phyloP scores from a whole-genome alignment of 2,329 filamentous ascomycete species.

The Lachnellula hyalina region DNA sequence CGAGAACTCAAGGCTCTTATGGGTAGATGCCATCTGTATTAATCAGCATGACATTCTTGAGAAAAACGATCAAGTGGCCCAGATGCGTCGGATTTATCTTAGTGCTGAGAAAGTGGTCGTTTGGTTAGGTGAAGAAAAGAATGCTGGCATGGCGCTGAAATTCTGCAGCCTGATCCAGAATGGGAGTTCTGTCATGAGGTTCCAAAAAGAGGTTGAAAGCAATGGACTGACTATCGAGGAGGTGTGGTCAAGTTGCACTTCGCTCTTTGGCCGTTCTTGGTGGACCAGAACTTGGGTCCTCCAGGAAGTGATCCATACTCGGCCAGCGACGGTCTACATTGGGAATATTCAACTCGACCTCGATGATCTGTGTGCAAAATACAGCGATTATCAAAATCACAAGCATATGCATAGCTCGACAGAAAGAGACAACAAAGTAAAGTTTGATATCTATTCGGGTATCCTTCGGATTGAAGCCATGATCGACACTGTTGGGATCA shows the following conservation, averaged over 20 bases:
- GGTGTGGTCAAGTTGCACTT: background rate
- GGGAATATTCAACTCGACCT: background rate
- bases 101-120: background rate
- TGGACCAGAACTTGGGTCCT: slow-evolving; percentile 2
- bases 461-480: background rate
- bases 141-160: background rate
- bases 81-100: slow-evolving; percentile 3
- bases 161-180: background rate
- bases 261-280: slow-evolving; percentile 1
- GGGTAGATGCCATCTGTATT: slow-evolving; percentile 9
- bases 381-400: background rate
- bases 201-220: background rate
- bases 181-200: too few relatives aligned
- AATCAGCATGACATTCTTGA: slow-evolving; percentile 4
- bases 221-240: background rate
- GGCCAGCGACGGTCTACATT: background rate
- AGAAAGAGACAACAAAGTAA: background rate
- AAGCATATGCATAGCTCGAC: background rate
- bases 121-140: slow-evolving; percentile 2
- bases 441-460: background rate
- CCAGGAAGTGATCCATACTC: background rate
- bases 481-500: background rate
- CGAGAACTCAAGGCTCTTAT: slow-evolving; percentile 1
- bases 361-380: background rate
- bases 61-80: background rate